Evolutionary conservation across 495 filamentous ascomycete genomes (phyloP), one percentile per base, ranked within the genome.

Genomic region (Talaromyces stipitatus): DNA sequence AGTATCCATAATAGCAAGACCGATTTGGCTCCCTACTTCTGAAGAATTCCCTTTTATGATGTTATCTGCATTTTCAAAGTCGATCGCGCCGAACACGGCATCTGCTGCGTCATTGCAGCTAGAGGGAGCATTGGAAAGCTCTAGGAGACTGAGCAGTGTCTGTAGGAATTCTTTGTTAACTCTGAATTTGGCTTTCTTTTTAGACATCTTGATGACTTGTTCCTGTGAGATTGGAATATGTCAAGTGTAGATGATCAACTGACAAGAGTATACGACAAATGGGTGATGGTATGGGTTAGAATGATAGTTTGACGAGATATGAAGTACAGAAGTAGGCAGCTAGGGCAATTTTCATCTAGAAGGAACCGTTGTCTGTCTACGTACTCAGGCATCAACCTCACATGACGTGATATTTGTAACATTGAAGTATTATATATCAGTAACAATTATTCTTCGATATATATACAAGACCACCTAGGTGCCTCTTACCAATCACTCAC

Each of bases 401-500:
- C n/a, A 41, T 41, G 36, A 18, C n/a, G 7, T 16, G 3, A 38
- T 9, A 38, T 4, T n/a, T 50, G 11, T 50, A 50, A 28, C 27
- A n/a, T n/a, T n/a, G n/a, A n/a, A n/a, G n/a, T n/a, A n/a, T n/a
- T n/a, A n/a, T n/a, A n/a, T n/a, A n/a, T 50, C 20, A 41, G n/a
- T 41, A 41, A 38, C 33, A 38, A 36, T 38, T 41, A 41, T 41
- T 41, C 36, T 41, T 41, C 36, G 18, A 16, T 30, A 30, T 51
- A 51, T 51, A 26, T 51, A 51, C 24, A 51, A 28, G 38, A 20
- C 5, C 5, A 5, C 1, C 24, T 6, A 23, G 23, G 22, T 33
- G 36, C 14, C 4, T 14, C 20, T 48, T 18, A 11, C 29, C 50
- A 60, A 64, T 72, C 82, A 91, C 74, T 92, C 90, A 60, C 85